A percentile compares a stretch with the other conserved stretches of the same genome.
These are phyloP conservation scores for Trichoderma koningii DNA, from an alignment of 2,329 filamentous ascomycete genomes.

Conservation along the genomic window DNA sequence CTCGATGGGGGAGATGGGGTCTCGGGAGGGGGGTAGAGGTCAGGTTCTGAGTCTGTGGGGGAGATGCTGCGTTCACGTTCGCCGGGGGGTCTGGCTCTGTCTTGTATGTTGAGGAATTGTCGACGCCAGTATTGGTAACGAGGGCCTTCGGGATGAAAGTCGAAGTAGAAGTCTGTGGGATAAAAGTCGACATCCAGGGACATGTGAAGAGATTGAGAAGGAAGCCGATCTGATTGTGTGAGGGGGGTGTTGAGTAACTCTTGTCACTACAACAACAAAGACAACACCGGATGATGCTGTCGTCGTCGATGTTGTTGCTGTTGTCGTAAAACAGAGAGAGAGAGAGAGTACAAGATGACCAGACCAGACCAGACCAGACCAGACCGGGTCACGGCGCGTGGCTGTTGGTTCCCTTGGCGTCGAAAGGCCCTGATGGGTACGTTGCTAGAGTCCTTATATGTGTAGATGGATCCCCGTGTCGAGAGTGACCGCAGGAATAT, in stretches of 20 bases:
- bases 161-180: background rate
- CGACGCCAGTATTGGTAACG: background rate
- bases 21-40: background rate
- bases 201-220: background rate
- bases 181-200: background rate
- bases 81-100: background rate
- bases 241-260: background rate
- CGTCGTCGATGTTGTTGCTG: too few relatives aligned
- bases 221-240: background rate
- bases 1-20: constrained; percentile 7
- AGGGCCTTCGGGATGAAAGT: background rate
- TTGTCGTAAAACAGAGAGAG: too few relatives aligned
- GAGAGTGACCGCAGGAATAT: too few relatives aligned
- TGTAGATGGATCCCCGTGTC: too few relatives aligned
- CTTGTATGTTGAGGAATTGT: background rate
- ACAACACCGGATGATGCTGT: too few relatives aligned
- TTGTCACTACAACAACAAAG: background rate
- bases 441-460: too few relatives aligned
- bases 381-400: too few relatives aligned
- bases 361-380: too few relatives aligned
- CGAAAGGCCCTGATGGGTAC: too few relatives aligned
- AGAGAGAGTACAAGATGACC: too few relatives aligned
- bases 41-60: background rate
- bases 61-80: background rate
- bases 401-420: too few relatives aligned